Conservation (phyloP, 106 monocot genomes). For the Hemerocallis citrina region DNA sequence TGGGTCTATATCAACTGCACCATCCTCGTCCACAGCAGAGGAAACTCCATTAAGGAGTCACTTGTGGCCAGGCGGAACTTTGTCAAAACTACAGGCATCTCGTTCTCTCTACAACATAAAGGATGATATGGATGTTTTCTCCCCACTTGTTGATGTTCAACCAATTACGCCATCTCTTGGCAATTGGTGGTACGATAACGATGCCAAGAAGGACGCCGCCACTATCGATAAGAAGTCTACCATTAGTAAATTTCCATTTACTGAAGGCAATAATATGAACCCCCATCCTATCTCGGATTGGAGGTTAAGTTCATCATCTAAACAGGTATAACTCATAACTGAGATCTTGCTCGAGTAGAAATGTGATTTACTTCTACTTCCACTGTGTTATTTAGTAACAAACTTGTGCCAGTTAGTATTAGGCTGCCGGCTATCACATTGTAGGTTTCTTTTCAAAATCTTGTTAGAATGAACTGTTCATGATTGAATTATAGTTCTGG, state of each 20-base stretch:
- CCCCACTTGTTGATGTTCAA: constrained; percentile 95
- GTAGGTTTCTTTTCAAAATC: neutral
- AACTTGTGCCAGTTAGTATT: neutral
- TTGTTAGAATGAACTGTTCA: neutral
- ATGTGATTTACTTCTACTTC: no score
- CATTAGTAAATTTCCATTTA: constrained; percentile 31
- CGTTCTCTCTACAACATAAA: constrained; percentile 45
- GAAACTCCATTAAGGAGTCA: constrained; percentile 57
- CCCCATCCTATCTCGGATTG: constrained; percentile 59
- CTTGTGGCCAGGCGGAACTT: constrained; percentile 37
- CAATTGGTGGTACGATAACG: constrained; percentile 60
- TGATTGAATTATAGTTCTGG: no score
- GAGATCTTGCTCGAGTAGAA: neutral
- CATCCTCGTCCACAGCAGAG: constrained; percentile 20
- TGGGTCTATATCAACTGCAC: constrained; percentile 24
- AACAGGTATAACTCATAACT: constrained; percentile 38
- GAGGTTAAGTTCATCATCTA: constrained; percentile 28
- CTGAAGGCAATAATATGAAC: constrained; percentile 31
- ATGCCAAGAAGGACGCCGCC: constrained; percentile 36
- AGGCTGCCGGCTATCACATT: neutral
- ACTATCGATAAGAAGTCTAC: constrained; percentile 36
- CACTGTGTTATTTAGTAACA: neutral
- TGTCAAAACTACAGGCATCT: constrained; percentile 67
- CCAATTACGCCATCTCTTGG: constrained; percentile 82
- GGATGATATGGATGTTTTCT: constrained; percentile 99